These are phyloP conservation scores for Chlamydomonas sp. DNA, from an alignment of 139 green algal genomes.

Conservation along the genomic window DNA sequence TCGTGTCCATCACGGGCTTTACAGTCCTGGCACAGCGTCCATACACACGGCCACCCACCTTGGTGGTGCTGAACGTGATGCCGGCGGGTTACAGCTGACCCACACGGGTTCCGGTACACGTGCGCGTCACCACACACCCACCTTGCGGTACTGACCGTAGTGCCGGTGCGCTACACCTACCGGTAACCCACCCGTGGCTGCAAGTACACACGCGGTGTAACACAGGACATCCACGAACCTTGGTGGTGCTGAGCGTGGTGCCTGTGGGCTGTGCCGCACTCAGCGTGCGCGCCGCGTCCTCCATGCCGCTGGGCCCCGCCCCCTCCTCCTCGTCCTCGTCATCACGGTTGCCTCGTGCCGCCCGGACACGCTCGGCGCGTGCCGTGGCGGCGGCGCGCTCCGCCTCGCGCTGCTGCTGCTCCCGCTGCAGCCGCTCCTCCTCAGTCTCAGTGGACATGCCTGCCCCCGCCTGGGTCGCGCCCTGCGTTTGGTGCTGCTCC, in stretches of 20 bases:
- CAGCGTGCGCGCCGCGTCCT: background rate
- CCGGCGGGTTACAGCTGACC: slow-evolving; percentile 67
- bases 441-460: background rate
- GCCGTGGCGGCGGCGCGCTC: slow-evolving; percentile 1
- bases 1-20: background rate
- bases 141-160: too few relatives aligned
- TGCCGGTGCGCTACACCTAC: too few relatives aligned
- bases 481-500: background rate
- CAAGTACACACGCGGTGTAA: too few relatives aligned
- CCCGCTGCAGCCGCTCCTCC: background rate
- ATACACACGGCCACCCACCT: background rate
- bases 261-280: slow-evolving; percentile 76
- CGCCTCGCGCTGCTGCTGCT: slow-evolving; percentile 6
- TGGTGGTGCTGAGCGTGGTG: slow-evolving; percentile 79
- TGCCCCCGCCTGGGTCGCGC: background rate
- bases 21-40: too few relatives aligned
- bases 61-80: slow-evolving; percentile 79
- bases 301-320: background rate
- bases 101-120: too few relatives aligned
- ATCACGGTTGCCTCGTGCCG: slow-evolving; percentile 4
- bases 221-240: slow-evolving; percentile 52
- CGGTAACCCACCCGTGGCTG: too few relatives aligned
- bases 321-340: slow-evolving; percentile 22
- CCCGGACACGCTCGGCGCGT: slow-evolving; percentile 20
- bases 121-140: too few relatives aligned